These are phyloP conservation scores for Talaromyces nanjingensis DNA, from an alignment of 495 filamentous ascomycete species.

Conservation along the genomic window DNA sequence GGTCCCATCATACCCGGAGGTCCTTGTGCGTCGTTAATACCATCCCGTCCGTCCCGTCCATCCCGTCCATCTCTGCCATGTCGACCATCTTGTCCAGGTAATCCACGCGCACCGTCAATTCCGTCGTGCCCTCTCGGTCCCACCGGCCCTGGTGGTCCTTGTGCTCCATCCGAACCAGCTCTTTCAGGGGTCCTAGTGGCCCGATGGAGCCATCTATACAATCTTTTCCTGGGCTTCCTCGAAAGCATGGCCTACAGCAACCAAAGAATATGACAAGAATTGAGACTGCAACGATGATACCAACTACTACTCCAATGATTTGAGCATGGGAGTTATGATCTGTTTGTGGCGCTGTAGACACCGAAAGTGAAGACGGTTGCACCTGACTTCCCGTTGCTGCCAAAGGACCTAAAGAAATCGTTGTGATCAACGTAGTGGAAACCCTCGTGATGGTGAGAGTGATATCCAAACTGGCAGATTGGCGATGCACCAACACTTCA, in stretches of 20 bases:
- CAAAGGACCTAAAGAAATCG: not conserved
- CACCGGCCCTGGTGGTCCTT: not conserved
- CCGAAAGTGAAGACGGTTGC: constrained; percentile 1
- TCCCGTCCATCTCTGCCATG: not conserved
- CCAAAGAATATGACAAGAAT: not conserved
- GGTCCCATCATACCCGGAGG: not conserved
- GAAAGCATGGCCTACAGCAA: constrained; percentile 1
- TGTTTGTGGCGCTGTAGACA: not conserved
- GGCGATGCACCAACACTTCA: constrained; percentile 4
- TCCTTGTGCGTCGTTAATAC: not conserved
- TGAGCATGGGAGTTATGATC: constrained; percentile 6
- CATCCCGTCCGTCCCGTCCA: not conserved
- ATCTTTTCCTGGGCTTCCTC: not conserved
- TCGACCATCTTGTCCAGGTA: not conserved
- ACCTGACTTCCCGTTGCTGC: constrained; percentile 4
- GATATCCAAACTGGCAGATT: constrained; percentile 4
- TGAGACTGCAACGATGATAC: constrained; percentile 2
- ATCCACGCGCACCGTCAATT: too few relatives aligned
- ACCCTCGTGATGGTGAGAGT: constrained; percentile 3
- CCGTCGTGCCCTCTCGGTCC: too few relatives aligned
- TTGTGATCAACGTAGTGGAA: constrained; percentile 3
- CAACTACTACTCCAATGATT: constrained; percentile 6
- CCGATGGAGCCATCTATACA: not conserved
- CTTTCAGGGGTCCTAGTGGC: not conserved
- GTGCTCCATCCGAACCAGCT: not conserved